Base-by-base conservation (phyloP, 805 yeast species). In the Barnettozyma sucrosica region DNA sequence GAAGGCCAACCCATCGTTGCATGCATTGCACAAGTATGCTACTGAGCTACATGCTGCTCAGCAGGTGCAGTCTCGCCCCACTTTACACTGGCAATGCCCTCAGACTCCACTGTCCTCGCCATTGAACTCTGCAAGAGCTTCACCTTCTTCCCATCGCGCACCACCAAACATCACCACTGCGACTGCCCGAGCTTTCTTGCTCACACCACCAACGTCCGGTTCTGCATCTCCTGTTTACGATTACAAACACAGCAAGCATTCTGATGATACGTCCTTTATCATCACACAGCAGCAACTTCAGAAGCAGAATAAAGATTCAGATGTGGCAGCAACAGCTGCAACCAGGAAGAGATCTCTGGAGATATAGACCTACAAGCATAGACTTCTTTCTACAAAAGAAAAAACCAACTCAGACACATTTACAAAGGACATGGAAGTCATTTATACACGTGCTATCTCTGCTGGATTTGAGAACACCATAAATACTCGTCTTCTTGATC, bases 61-160 rank as follows among this genome's bases (percentile, higher is more conserved):
- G 21, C 36, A 20, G 26, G 26, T 21, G 36, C 21, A 20, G 8
- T 44, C n/a, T 5, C 14, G 23, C 28, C 14, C 10, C n/a, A 37
- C 16, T 23, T 11, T 6, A 7, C 41, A 37, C 14, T 21, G 41
- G 28, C 45, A 44, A 25, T 50, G 44, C 38, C 57, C 60, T 45
- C 30, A 53, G 16, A 57, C 66, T 11, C 61, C 66, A 16, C 45
- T 40, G 14, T 23, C 49, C 26, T 49, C 51, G 6, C 51, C 51
- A 14, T 24, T 47, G n/a, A 47, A 34, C 34, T 47, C 50, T 6
- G 39, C 44, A 14, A 30, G n/a, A 5, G 37, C 48, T 2, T 45
- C 51, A 14, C 46, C 51, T 41, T 47, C 45, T 39, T 36, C 41
- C n/a, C 41, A 13, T 20, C 44, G 41, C 23, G 42, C 48, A n/a